These are phyloP conservation scores for Luvunga scandens DNA, from an alignment of 345 rosid species.

Conservation along the genomic window DNA sequence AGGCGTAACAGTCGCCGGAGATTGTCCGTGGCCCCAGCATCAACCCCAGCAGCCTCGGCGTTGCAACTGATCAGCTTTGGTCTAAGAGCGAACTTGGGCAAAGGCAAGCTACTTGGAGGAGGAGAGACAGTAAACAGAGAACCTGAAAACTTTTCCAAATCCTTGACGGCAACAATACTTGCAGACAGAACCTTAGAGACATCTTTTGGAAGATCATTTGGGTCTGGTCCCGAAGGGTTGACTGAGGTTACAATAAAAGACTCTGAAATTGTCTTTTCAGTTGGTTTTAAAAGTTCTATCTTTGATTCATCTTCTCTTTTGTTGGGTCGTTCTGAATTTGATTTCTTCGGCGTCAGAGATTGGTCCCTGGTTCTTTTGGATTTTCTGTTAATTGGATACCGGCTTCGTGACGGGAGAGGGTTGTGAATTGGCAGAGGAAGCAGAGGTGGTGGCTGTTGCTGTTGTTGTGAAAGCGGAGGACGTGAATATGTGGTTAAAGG, in stretches of 20 bases:
- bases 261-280: background rate
- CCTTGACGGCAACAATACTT: conserved; percentile 1
- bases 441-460: conserved; percentile 49
- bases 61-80: conserved; percentile 53
- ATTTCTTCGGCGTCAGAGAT: conserved; percentile 38
- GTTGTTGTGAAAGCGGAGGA: conserved; percentile 15
- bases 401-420: conserved; percentile 38
- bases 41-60: conserved; percentile 50
- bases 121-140: conserved; percentile 47
- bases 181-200: conserved; percentile 19
- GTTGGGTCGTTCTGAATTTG: conserved; percentile 25
- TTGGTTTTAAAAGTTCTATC: background rate
- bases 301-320: conserved; percentile 7
- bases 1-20: conserved; percentile 69
- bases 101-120: conserved; percentile 74
- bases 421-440: conserved; percentile 58
- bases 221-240: conserved; percentile 41
- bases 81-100: conserved; percentile 60
- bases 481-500: conserved; percentile 28
- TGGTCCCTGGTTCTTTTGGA: conserved; percentile 29
- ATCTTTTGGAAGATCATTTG: conserved; percentile 47
- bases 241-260: conserved; percentile 7
- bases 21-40: conserved; percentile 53
- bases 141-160: conserved; percentile 34
- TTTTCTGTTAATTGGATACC: conserved; percentile 15